These are phyloP conservation scores for Ormosia semicastrata DNA, from an alignment of 306 rosid genomes.

Conservation along the genomic window DNA sequence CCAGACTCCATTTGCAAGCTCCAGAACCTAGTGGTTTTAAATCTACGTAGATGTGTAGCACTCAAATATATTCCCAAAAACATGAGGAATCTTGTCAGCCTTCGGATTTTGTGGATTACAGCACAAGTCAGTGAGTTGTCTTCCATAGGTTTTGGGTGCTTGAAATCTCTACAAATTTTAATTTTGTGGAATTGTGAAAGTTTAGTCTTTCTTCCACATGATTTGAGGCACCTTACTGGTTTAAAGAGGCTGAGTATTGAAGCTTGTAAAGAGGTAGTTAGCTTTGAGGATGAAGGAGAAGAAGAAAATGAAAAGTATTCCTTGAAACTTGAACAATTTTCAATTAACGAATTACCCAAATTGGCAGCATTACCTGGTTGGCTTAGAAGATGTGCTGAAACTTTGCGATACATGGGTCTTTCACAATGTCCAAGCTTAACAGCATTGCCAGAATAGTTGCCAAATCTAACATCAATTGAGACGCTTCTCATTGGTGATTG, in stretches of 20 bases:
- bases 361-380: slow-evolving; percentile 21
- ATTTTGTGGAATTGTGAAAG: slow-evolving; percentile 25
- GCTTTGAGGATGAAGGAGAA: slow-evolving; percentile 9
- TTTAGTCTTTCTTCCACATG: slow-evolving; percentile 19
- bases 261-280: not conserved
- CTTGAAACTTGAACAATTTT: slow-evolving; percentile 25
- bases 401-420: slow-evolving; percentile 20
- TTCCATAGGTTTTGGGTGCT: not conserved
- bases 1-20: slow-evolving; percentile 32
- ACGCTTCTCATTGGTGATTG: slow-evolving; percentile 28
- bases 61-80: slow-evolving; percentile 13
- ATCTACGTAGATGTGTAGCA: slow-evolving; percentile 18
- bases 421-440: slow-evolving; percentile 15
- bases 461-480: slow-evolving; percentile 22
- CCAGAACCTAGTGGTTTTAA: slow-evolving; percentile 16
- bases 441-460: slow-evolving; percentile 28
- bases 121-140: slow-evolving; percentile 8
- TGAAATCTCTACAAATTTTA: slow-evolving; percentile 16
- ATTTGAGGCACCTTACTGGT: slow-evolving; percentile 14
- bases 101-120: slow-evolving; percentile 27
- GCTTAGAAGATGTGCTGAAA: slow-evolving; percentile 8
- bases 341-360: slow-evolving; percentile 14
- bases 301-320: slow-evolving; percentile 11
- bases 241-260: slow-evolving; percentile 16
- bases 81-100: slow-evolving; percentile 21